A percentile compares a stretch with the other conserved stretches of the same genome.
Conservation (phyloP, 2,329 filamentous ascomycete species). For the Pseudopyrenochaeta lycopersici region DNA sequence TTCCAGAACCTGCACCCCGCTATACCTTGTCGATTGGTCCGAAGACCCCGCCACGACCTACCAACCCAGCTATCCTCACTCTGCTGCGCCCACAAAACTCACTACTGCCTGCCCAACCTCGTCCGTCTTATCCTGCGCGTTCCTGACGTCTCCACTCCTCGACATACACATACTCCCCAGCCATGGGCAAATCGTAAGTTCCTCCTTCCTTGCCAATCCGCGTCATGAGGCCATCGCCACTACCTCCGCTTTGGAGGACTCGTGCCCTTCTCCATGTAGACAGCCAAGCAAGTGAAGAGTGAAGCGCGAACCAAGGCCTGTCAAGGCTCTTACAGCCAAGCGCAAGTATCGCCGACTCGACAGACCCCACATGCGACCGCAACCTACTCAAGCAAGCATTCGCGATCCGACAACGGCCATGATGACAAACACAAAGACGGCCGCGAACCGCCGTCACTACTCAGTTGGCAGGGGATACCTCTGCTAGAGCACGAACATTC, state of each 20-base stretch:
- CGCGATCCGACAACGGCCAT: constrained; percentile 8
- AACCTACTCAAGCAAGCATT: constrained; percentile 18
- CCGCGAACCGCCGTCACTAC: constrained; percentile 14
- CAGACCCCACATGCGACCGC: constrained; percentile 7
- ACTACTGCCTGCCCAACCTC: constrained; percentile 23
- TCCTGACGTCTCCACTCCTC: constrained; percentile 3
- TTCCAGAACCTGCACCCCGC: constrained; percentile 14
- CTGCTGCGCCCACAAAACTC: constrained; percentile 21
- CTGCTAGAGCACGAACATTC: constrained; percentile 32
- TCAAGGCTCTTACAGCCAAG: constrained; percentile 14
- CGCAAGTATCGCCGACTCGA: constrained; percentile 3
- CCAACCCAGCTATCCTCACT: constrained; percentile 17
- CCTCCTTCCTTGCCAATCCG: constrained; percentile 21
- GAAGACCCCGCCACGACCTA: constrained; percentile 22
- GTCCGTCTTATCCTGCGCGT: constrained; percentile 14
- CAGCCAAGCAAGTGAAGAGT: constrained; percentile 8
- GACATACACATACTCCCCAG: constrained; percentile 11
- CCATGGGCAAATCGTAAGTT: constrained; percentile 55
- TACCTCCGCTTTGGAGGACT: constrained; percentile 19
- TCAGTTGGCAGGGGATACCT: constrained; percentile 28
- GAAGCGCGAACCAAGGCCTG: constrained; percentile 1
- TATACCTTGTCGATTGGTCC: constrained; percentile 25
- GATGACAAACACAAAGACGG: constrained; percentile 7
- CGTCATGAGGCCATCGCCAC: constrained; percentile 18
- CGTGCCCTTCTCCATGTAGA: constrained; percentile 28